Percentiles rank a stretch among this genome's conserved stretches.
Conservation (phyloP, 371 early-diverging fungal species). For the Apophysomyces variabilis region DNA sequence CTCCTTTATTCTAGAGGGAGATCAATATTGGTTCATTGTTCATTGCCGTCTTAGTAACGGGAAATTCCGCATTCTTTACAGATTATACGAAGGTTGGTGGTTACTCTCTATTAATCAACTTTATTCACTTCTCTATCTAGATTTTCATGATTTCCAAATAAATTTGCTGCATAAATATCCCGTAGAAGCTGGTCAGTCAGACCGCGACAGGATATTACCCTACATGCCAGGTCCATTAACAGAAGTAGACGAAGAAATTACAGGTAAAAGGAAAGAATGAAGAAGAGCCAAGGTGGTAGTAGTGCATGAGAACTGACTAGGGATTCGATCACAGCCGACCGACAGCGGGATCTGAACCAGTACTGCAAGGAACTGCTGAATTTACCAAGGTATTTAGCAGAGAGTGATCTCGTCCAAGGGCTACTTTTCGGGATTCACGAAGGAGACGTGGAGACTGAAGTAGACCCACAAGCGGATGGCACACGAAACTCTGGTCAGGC, state of each 20-base stretch:
- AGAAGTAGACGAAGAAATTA: constrained; percentile 46
- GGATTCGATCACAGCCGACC: constrained; percentile 38
- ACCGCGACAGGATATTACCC: constrained; percentile 69
- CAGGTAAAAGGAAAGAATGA: constrained; percentile 17
- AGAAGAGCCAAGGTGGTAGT: not conserved
- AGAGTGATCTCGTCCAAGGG: constrained; percentile 57
- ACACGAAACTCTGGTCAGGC: not conserved
- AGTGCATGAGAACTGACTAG: no score
- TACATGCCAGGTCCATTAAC: constrained; percentile 79
- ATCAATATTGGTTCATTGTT: constrained; percentile 73
- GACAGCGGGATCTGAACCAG: constrained; percentile 65
- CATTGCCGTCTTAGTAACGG: constrained; percentile 63
- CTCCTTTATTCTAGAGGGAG: constrained; percentile 63
- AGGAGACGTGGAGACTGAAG: constrained; percentile 68
- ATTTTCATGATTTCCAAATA: constrained; percentile 83
- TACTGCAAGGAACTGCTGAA: constrained; percentile 71
- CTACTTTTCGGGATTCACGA: constrained; percentile 70
- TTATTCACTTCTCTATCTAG: constrained; percentile 26
- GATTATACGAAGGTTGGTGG: constrained; percentile 65
- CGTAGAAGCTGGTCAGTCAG: constrained; percentile 74
- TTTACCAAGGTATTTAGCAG: constrained; percentile 65
- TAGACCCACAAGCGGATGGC: constrained; percentile 30
- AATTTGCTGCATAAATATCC: constrained; percentile 76
- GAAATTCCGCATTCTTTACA: constrained; percentile 60
- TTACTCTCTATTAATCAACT: not conserved